Conservation (phyloP, 345 rosid species). For the Salix udensis region DNA sequence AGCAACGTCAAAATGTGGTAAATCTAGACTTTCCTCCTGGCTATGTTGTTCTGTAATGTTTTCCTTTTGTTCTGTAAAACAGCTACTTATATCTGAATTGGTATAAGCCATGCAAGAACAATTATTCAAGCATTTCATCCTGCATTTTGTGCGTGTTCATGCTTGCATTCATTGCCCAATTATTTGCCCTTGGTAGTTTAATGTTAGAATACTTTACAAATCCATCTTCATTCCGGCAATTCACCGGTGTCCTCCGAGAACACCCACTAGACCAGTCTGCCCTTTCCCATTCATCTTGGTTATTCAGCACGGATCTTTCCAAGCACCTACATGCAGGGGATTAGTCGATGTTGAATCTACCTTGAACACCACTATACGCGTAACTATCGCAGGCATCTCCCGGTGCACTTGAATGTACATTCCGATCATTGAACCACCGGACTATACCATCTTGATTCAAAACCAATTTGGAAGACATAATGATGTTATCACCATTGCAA, state of each 20-base stretch:
- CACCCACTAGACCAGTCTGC: too few species aligned
- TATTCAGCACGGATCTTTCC: too few species aligned
- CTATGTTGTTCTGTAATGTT: not conserved
- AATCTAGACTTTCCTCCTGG: not conserved
- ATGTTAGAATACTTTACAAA: not conserved
- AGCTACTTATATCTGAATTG: constrained; percentile 5
- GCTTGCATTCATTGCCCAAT: not conserved
- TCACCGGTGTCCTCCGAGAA: not conserved
- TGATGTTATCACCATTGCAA: not conserved
- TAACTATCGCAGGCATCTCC: too few species aligned
- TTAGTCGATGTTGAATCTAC: too few species aligned
- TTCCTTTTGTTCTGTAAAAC: not conserved
- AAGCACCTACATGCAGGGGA: too few species aligned
- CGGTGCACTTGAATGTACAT: too few species aligned
- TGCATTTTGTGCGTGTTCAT: constrained; percentile 12
- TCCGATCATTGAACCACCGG: not conserved
- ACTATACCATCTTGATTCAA: not conserved
- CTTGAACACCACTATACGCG: too few species aligned
- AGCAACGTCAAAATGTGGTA: not conserved
- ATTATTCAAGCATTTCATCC: constrained; percentile 10
- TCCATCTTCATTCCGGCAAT: constrained; percentile 5
- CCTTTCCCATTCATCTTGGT: too few species aligned
- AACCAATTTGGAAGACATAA: not conserved
- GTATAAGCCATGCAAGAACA: constrained; percentile 28
- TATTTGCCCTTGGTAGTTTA: constrained; percentile 16